Conservation (phyloP, 192 early-diverging fungal species). For the Martensiomyces pterosporus region DNA sequence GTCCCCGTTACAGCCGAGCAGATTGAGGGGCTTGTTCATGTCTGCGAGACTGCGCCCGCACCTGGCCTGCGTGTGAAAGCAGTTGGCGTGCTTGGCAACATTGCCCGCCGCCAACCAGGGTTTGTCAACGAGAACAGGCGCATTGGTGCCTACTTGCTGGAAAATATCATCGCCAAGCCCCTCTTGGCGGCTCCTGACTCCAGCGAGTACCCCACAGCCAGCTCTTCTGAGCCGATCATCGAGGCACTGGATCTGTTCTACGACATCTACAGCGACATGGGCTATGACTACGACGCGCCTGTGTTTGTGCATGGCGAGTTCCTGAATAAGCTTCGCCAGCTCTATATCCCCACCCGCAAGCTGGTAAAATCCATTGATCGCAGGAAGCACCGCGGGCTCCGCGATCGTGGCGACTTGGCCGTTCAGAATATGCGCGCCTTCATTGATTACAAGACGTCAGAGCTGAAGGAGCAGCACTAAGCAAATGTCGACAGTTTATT, state of each 20-base stretch:
- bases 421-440: constrained; percentile 77
- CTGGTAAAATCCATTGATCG: constrained; percentile 67
- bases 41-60: constrained; percentile 19
- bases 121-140: constrained; percentile 38
- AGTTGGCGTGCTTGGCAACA: constrained; percentile 68
- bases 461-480: constrained; percentile 58
- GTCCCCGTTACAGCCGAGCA: constrained; percentile 51
- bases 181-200: constrained; percentile 10
- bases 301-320: constrained; percentile 76
- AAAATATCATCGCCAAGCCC: constrained; percentile 21
- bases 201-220: not conserved
- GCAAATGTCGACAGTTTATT: too few species aligned
- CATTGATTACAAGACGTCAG: constrained; percentile 82
- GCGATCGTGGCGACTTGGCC: constrained; percentile 76
- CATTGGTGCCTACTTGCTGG: constrained; percentile 67
- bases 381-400: constrained; percentile 62
- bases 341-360: constrained; percentile 49
- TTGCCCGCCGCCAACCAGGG: constrained; percentile 67
- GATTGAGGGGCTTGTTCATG: constrained; percentile 47
- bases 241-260: constrained; percentile 83
- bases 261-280: constrained; percentile 83
- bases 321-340: constrained; percentile 53
- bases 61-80: constrained; percentile 57
- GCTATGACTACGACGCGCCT: constrained; percentile 77
- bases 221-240: constrained; percentile 37